Base-by-base conservation (phyloP, 2,329 filamentous ascomycete species). In the Penicillium sp. region DNA sequence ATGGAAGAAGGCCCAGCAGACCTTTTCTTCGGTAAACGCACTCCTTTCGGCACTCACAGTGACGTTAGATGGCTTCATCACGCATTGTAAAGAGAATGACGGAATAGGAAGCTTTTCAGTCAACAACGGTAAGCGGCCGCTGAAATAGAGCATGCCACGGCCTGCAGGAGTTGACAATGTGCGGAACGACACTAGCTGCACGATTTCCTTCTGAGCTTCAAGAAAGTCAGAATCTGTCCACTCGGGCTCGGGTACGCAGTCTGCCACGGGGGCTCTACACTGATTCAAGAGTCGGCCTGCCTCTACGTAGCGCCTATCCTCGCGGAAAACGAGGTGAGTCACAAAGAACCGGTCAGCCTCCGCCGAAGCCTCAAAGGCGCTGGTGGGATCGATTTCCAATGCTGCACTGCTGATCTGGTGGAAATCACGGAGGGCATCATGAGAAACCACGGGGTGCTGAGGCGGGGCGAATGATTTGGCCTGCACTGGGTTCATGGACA, bases 1-100 rank as follows among this genome's bases (percentile, higher is more conserved):
- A 75, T 99, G 95, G 78, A 99, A 99, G 78, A 97, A 99, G 0
- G 94, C 93, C 95, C 95, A 99, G 73, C 92, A 94, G 44, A 97
- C 92, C 77, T 96, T 98, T 71, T 99, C 95, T 78, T 99, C 95
- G 0, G 91, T 94, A 72, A 96, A 96, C 2, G 90, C 83, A 6
- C 85, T 84, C 71, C 94, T 92, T 73, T 99, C 95, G 7, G 95
- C 93, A n/a, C 92, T 93, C 33, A 99, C 91, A 2, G 92, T 96
- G 38, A 93, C 93, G 66, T 96, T 95, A 64, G 91, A 89, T 2
- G 96, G 95, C 73, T 93, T 95, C 82, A 99, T 93, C 9, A 95
- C 83, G 72, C 93, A 97, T 57, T 91, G 92, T 38, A 97, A 84
- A 66, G 93, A 97, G 79, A 99, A 99, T 0, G 93, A 94, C 53